These are phyloP conservation scores for Chalciporus piperatus DNA, from an alignment of 768 basidiomycete species.

Conservation along the genomic window DNA sequence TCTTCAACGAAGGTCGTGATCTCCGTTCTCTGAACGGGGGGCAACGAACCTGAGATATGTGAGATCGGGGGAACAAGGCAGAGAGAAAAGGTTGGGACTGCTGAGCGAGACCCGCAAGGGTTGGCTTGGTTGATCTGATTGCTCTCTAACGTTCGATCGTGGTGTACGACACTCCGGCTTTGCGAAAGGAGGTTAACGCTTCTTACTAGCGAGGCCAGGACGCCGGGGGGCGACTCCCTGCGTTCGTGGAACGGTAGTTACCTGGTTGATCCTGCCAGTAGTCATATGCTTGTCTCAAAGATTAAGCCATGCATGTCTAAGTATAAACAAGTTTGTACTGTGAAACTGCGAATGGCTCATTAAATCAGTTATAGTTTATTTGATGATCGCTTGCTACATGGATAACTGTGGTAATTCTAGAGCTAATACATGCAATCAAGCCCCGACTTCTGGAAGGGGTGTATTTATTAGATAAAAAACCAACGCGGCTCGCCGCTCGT, in stretches of 20 bases:
- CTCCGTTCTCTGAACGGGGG: background rate
- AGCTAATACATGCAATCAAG: conserved; percentile 71
- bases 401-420: conserved; percentile 80
- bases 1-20: conserved; percentile 1
- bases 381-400: conserved; percentile 74
- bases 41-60: background rate
- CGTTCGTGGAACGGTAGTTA: conserved; percentile 48
- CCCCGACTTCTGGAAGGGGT: conserved; percentile 70
- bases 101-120: too few species aligned
- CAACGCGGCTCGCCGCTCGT: conserved; percentile 58
- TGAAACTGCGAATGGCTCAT: conserved; percentile 83
- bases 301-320: conserved; percentile 83
- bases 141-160: too few species aligned
- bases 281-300: conserved; percentile 84
- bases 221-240: conserved; percentile 50
- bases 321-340: conserved; percentile 71
- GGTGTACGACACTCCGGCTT: too few species aligned
- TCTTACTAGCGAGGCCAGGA: conserved; percentile 24
- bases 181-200: too few species aligned
- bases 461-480: conserved; percentile 76
- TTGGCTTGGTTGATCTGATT: background rate
- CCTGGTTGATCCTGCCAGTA: conserved; percentile 85
- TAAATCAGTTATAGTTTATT: conserved; percentile 84
- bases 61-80: conserved; percentile 5
- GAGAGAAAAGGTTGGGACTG: background rate